Evolutionary conservation across 495 filamentous ascomycete genomes (phyloP).

Genomic region (Oidiodendron maius): DNA sequence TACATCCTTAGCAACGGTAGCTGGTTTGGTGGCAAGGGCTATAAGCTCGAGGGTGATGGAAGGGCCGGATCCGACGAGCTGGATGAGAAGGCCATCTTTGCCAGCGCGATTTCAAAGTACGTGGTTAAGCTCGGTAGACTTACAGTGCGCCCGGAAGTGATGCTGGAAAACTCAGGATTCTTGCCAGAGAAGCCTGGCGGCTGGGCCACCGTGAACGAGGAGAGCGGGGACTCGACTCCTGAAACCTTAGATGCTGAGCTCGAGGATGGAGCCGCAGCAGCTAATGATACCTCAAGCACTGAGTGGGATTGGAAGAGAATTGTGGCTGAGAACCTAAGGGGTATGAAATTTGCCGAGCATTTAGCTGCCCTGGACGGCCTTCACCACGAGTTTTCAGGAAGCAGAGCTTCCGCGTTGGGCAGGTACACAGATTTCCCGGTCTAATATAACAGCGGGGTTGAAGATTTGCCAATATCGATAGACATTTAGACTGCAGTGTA

Average conservation of each 20-base stretch:
- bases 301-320: conserved; percentile 45
- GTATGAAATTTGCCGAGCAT: conserved; percentile 40
- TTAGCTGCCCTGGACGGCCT: conserved; percentile 45
- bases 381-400: conserved; percentile 41
- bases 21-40: conserved; percentile 16
- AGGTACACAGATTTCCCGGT: conserved; percentile 33
- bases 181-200: conserved; percentile 47
- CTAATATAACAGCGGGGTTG: no score
- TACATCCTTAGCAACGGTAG: conserved; percentile 31
- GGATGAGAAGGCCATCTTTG: conserved; percentile 35
- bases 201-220: conserved; percentile 27
- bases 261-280: conserved; percentile 20
- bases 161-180: conserved; percentile 62
- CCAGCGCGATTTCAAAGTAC: conserved; percentile 49
- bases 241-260: conserved; percentile 20
- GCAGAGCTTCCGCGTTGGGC: conserved; percentile 39
- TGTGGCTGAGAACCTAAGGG: conserved; percentile 38
- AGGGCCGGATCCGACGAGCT: background rate
- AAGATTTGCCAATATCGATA: no score
- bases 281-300: background rate
- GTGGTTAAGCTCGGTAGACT: conserved; percentile 58
- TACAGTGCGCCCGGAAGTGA: conserved; percentile 76
- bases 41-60: conserved; percentile 19
- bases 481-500: no score
- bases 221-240: conserved; percentile 19